Conservation (phyloP, 2,329 filamentous ascomycete genomes). For the Penicillium sp. region DNA sequence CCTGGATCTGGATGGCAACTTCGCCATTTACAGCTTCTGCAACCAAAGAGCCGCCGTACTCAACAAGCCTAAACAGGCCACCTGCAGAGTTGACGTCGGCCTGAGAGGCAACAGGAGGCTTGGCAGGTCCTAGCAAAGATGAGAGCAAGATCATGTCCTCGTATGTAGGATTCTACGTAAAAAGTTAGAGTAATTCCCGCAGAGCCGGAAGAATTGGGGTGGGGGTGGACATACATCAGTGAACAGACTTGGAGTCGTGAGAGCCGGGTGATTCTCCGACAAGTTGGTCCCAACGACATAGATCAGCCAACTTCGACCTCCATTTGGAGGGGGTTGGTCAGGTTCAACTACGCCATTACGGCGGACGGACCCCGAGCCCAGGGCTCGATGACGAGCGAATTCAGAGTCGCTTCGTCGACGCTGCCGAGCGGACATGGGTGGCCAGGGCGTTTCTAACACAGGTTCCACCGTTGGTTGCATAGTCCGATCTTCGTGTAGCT, state of each 20-base stretch:
- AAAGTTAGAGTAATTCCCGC: not conserved
- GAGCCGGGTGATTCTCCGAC: constrained; percentile 66
- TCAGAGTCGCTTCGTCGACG: constrained; percentile 60
- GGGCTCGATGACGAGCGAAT: constrained; percentile 53
- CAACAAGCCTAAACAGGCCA: constrained; percentile 57
- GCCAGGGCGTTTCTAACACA: constrained; percentile 43
- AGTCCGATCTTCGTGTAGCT: constrained; percentile 39
- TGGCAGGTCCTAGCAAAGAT: constrained; percentile 64
- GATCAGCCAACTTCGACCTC: constrained; percentile 66
- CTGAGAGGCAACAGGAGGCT: constrained; percentile 64
- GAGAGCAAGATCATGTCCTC: constrained; percentile 70
- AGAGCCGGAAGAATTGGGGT: not conserved
- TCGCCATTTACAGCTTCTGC: constrained; percentile 48
- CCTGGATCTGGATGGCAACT: constrained; percentile 35
- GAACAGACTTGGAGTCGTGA: constrained; percentile 67
- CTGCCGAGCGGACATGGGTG: constrained; percentile 48
- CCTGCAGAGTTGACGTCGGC: constrained; percentile 63
- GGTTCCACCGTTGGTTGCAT: constrained; percentile 39
- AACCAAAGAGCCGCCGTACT: constrained; percentile 43
- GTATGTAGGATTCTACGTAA: constrained; percentile 61
- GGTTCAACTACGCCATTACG: constrained; percentile 64
- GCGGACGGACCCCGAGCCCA: constrained; percentile 60
- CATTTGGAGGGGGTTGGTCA: constrained; percentile 48
- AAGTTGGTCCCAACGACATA: constrained; percentile 69
- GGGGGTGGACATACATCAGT: constrained; percentile 63